Conservation (phyloP, 2,329 filamentous ascomycete genomes). For the Cordyceps militaris region DNA sequence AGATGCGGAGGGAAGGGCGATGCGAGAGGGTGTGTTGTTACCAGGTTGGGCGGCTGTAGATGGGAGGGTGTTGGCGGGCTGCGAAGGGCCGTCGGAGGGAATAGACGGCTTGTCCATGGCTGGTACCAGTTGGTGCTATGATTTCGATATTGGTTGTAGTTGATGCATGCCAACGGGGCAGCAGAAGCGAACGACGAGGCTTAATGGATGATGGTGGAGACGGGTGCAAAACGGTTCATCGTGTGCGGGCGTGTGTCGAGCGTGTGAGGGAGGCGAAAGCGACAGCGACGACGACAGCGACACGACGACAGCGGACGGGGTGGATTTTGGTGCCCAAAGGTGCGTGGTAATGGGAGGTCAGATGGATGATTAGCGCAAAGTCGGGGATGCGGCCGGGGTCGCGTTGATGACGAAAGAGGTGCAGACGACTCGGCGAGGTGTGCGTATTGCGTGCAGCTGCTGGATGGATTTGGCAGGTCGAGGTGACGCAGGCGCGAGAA, state of each 20-base stretch:
- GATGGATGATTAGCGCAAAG: neutral
- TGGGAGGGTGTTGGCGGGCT: conserved; percentile 15
- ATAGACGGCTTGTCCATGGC: conserved; percentile 31
- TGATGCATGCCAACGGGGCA: conserved; percentile 28
- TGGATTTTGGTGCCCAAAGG: conserved; percentile 9
- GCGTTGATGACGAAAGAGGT: conserved; percentile 2
- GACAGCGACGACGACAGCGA: conserved; percentile 13
- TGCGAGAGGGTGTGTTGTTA: conserved; percentile 14
- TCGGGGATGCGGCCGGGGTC: neutral
- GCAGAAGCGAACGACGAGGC: conserved; percentile 20
- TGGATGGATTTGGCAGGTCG: neutral
- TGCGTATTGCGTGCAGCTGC: neutral
- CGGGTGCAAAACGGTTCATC: conserved; percentile 26
- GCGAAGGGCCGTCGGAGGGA: conserved; percentile 21
- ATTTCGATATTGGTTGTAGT: conserved; percentile 23
- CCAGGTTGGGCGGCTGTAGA: conserved; percentile 18
- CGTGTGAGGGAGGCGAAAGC: conserved; percentile 9
- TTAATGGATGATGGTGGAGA: conserved; percentile 16
- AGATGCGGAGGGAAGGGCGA: neutral
- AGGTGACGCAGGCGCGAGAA: conserved; percentile 3
- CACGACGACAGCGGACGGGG: neutral
- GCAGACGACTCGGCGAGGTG: neutral
- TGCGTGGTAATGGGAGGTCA: conserved; percentile 6
- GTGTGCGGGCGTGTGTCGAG: conserved; percentile 29
- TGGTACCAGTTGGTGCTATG: conserved; percentile 17